phyloP scores from a whole-genome alignment of 2,329 filamentous ascomycete genomes.

The Colletotrichum magnum region DNA sequence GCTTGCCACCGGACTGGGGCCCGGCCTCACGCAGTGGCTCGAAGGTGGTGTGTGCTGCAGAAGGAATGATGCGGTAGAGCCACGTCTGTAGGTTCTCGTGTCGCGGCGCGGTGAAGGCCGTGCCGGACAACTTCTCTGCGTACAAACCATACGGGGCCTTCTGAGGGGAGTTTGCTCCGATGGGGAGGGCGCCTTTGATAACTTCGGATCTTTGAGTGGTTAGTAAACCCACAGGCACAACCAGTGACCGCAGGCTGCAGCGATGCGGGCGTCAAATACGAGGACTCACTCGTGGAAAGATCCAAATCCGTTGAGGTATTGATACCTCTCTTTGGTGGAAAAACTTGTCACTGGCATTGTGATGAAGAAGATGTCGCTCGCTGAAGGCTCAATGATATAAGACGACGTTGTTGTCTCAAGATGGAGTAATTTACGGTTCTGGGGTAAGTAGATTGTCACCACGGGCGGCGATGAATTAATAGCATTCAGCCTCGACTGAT shows the following conservation, averaged over 20 bases:
- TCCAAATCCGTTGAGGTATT: constrained; percentile 78
- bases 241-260: not conserved
- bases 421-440: too few relatives aligned
- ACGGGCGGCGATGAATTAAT: too few relatives aligned
- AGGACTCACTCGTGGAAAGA: constrained; percentile 75
- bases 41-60: constrained; percentile 63
- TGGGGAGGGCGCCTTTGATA: constrained; percentile 74
- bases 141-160: constrained; percentile 79
- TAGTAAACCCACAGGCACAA: not conserved
- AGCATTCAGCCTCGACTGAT: too few relatives aligned
- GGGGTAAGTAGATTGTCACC: too few relatives aligned
- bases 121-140: constrained; percentile 75
- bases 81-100: constrained; percentile 72
- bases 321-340: constrained; percentile 63
- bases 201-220: constrained; percentile 69
- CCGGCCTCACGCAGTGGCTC: constrained; percentile 42
- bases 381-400: not conserved
- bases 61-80: constrained; percentile 72
- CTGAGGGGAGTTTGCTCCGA: constrained; percentile 79
- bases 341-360: constrained; percentile 54
- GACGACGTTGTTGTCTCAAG: too few relatives aligned
- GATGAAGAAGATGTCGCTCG: not conserved
- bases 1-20: constrained; percentile 63
- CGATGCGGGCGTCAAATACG: not conserved
- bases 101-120: constrained; percentile 71